These are phyloP conservation scores for Sporobolomyces pararoseus DNA, from an alignment of 768 basidiomycete species.

Conservation along the genomic window DNA sequence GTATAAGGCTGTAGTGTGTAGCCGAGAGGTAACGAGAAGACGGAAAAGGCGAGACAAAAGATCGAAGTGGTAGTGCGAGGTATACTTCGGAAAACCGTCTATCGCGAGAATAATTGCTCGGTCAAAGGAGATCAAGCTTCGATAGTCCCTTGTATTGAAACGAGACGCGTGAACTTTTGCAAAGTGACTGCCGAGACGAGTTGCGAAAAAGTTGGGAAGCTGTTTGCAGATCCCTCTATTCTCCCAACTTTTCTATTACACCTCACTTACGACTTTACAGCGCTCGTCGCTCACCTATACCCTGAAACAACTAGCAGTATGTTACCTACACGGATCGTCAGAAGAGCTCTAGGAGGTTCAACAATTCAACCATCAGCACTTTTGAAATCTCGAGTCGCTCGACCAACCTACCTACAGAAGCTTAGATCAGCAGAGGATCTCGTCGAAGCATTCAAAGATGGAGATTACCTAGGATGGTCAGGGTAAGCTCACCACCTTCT, in stretches of 20 bases:
- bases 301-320: background rate
- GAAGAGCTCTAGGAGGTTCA: background rate
- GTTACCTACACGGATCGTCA: conserved; percentile 8
- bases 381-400: conserved; percentile 9
- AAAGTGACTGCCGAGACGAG: no score
- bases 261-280: background rate
- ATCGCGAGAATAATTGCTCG: no score
- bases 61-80: no score
- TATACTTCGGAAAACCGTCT: no score
- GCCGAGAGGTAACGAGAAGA: no score
- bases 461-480: conserved; percentile 32
- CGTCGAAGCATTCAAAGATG: conserved; percentile 31
- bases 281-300: background rate
- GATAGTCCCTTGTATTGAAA: no score
- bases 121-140: no score
- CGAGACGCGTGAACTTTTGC: no score
- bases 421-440: conserved; percentile 3
- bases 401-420: conserved; percentile 15
- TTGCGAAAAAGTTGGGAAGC: no score
- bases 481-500: background rate
- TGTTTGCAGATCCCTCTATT: no score
- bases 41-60: no score
- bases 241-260: background rate
- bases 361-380: background rate
- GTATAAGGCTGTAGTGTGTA: no score